Evolutionary conservation across 2,329 filamentous ascomycete genomes (phyloP), one percentile per base, ranked within the genome.

Genomic region (Fusarium sp.): DNA sequence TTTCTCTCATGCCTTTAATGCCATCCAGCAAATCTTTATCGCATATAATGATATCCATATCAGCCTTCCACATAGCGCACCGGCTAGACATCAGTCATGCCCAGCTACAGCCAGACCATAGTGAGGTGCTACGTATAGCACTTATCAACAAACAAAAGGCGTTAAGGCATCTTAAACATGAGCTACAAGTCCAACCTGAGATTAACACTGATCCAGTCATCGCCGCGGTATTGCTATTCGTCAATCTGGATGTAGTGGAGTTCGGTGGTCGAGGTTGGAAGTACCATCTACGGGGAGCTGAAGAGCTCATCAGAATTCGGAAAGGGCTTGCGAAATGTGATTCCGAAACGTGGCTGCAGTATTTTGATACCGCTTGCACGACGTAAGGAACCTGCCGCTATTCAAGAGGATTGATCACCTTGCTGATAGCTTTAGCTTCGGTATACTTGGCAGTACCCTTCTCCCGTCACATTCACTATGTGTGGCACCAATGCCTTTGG

Each of bases 141-240:
- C 13, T 54, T 0, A 1, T 54, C 7, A 28, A 26, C 32, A 54
- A 54, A 13, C 32, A 38, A 2, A 36, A 28, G 3, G 50, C 50
- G 1, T 8, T 38, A 1, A 8, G 5, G 3, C 2, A 2, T 26
- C 32, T 52, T 14, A 52, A 38, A 5, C 3, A 15, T 2, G 50
- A 36, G 18, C 2, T 52, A 3, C 3, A 26, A 3, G 10, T 54
- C 13, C n/a, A 38, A 1, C 13, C 18, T 2, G 32, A 22, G 18
- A 54, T 17, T 0, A 26, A 52, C 5, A 26, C 3, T 1, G 32
- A 52, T 20, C 17, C 50, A 6, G n/a, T 52, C 0, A 52, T 52
- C 2, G 50, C 50, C 0, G 50, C 50, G 0, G 50, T 52, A 0
- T 0, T 52, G 0, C 9, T 52, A 0, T 52, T 36, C 0, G n/a